A percentile compares a stretch with the other conserved stretches of the same genome.
These are phyloP conservation scores for Phytophthora pisi DNA, from an alignment of 352 stramenopile genomes.

Conservation along the genomic window DNA sequence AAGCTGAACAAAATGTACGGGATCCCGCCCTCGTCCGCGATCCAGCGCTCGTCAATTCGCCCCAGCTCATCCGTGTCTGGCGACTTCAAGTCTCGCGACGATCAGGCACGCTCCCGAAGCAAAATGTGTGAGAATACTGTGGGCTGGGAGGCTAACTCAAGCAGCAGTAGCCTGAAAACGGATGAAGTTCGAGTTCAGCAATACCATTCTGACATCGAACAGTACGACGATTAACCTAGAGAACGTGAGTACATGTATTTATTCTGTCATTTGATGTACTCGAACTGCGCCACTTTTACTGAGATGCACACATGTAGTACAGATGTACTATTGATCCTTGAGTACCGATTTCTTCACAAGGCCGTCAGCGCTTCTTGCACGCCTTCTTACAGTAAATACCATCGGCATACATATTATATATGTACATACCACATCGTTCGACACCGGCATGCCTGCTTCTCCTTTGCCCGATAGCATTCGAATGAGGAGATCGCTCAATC, in stretches of 20 bases:
- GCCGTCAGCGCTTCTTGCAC: no score
- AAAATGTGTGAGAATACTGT: not conserved
- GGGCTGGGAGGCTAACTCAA: constrained; percentile 3
- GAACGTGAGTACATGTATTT: not conserved
- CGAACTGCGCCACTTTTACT: no score
- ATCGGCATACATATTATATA: no score
- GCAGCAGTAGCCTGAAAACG: constrained; percentile 13
- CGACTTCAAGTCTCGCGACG: not conserved
- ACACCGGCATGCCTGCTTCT: no score
- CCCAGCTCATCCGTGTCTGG: not conserved
- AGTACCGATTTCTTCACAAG: no score
- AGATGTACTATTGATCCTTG: no score
- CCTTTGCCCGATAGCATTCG: no score
- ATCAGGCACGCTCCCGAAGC: not conserved
- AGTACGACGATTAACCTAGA: constrained; percentile 12
- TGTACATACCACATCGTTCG: no score
- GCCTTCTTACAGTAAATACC: no score
- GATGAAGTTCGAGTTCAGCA: constrained; percentile 25
- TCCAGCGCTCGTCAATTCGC: constrained; percentile 16
- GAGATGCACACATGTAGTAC: no score
- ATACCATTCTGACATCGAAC: constrained; percentile 8
- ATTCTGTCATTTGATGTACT: no score
- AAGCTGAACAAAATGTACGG: constrained; percentile 84
- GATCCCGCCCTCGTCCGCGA: constrained; percentile 56
- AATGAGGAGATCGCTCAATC: no score